Conservation (phyloP, 768 basidiomycete genomes). For the Tricholoma hemisulphureum region DNA sequence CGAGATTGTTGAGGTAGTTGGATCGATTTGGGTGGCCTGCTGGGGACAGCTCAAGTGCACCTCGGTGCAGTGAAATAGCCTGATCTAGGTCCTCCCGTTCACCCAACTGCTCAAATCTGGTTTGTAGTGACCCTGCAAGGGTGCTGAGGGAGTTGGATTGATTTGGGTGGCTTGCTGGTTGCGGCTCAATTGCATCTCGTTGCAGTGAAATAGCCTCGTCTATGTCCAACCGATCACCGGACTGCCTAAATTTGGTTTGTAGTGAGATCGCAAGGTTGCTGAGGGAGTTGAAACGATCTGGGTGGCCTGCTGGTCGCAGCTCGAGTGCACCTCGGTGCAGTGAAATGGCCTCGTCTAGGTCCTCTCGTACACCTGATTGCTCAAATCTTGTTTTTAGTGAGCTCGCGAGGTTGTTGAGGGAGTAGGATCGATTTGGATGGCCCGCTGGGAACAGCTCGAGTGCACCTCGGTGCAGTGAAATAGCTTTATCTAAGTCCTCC, state of each 20-base stretch:
- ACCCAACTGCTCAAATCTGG: conserved; percentile 12
- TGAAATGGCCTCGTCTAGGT: conserved; percentile 26
- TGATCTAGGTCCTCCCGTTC: conserved; percentile 11
- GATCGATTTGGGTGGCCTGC: conserved; percentile 10
- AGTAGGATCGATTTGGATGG: conserved; percentile 1
- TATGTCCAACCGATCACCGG: neutral
- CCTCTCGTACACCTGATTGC: conserved; percentile 22
- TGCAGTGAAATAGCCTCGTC: neutral
- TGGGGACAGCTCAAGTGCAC: conserved; percentile 10
- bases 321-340: conserved; percentile 24
- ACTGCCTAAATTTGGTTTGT: neutral
- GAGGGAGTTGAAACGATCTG: neutral
- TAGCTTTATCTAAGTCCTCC: conserved; percentile 19
- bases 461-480: conserved; percentile 11
- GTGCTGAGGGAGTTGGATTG: neutral
- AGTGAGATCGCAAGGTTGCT: conserved; percentile 8
- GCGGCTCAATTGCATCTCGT: neutral
- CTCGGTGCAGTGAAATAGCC: conserved; percentile 9
- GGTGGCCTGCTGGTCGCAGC: neutral
- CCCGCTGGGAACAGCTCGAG: conserved; percentile 10
- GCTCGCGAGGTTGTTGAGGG: conserved; percentile 16
- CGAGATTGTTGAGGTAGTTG: conserved; percentile 5
- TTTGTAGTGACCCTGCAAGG: no score
- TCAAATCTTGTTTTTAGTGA: conserved; percentile 19
- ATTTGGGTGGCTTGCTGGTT: neutral